Evolutionary conservation across 2,329 filamentous ascomycete genomes (phyloP).

Genomic region (Akanthomyces muscarius): DNA sequence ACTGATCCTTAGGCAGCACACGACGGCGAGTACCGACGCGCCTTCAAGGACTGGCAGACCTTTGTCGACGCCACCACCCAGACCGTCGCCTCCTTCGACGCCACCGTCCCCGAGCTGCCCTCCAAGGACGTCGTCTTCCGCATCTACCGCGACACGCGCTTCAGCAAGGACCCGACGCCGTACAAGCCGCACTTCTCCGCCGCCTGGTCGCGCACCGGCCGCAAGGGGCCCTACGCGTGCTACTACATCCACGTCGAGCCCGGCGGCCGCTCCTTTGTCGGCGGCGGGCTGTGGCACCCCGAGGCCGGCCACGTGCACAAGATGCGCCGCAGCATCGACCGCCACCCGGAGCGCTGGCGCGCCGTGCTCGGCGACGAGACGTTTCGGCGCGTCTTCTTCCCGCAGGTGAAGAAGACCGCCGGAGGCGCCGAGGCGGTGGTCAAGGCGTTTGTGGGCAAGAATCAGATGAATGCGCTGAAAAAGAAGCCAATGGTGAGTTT

Average conservation of each 20-base stretch:
- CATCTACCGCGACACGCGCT: slow-evolving; percentile 82
- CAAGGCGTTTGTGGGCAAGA: slow-evolving; percentile 65
- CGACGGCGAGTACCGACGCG: slow-evolving; percentile 72
- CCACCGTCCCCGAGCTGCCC: slow-evolving; percentile 81
- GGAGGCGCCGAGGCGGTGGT: slow-evolving; percentile 49
- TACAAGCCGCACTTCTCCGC: slow-evolving; percentile 89
- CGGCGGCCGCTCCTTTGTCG: slow-evolving; percentile 59
- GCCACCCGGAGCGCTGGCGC: slow-evolving; percentile 66
- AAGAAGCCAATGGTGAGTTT: slow-evolving; percentile 72
- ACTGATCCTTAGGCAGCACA: slow-evolving; percentile 50
- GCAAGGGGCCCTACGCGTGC: slow-evolving; percentile 81
- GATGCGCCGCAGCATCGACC: slow-evolving; percentile 72
- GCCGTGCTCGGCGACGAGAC: slow-evolving; percentile 56
- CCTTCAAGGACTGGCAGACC: slow-evolving; percentile 75
- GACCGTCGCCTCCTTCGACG: slow-evolving; percentile 67
- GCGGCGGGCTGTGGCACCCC: slow-evolving; percentile 79
- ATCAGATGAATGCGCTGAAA: slow-evolving; percentile 73
- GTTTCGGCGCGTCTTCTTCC: slow-evolving; percentile 64
- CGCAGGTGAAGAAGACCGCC: slow-evolving; percentile 29
- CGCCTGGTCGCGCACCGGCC: slow-evolving; percentile 81
- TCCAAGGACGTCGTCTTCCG: slow-evolving; percentile 82
- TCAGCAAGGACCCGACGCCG: slow-evolving; percentile 77
- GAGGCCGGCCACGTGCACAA: slow-evolving; percentile 61
- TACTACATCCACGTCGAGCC: slow-evolving; percentile 87
- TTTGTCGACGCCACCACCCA: slow-evolving; percentile 71